phyloP scores from a whole-genome alignment of 2,329 filamentous ascomycete species.

The Fusarium graminum region DNA sequence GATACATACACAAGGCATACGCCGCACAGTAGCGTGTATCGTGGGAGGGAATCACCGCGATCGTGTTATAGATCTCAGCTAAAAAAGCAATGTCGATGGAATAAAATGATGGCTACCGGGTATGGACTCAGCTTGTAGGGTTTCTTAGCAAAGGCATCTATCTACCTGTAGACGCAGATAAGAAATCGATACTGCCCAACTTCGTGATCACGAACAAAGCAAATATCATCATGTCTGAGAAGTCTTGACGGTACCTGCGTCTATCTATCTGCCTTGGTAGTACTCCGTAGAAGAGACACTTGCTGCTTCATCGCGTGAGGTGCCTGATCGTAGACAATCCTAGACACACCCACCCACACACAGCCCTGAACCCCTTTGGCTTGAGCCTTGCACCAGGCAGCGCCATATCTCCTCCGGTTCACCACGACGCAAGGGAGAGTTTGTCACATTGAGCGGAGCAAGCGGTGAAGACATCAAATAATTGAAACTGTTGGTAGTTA shows the following conservation, averaged over 20 bases:
- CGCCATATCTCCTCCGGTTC: constrained; percentile 25
- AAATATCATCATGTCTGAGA: constrained; percentile 14
- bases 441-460: constrained; percentile 24
- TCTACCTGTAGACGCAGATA: constrained; percentile 14
- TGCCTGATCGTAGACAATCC: constrained; percentile 26
- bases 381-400: constrained; percentile 18
- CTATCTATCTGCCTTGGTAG: constrained; percentile 3
- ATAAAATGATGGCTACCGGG: constrained; percentile 15
- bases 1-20: constrained; percentile 26
- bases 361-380: constrained; percentile 12
- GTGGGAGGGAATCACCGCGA: neutral
- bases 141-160: constrained; percentile 11
- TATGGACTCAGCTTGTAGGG: constrained; percentile 15
- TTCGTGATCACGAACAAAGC: constrained; percentile 27
- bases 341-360: constrained; percentile 27
- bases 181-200: constrained; percentile 24
- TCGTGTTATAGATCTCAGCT: constrained; percentile 37
- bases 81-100: constrained; percentile 16
- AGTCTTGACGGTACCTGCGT: constrained; percentile 21
- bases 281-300: neutral
- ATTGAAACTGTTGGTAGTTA: constrained; percentile 16
- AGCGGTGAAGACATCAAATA: constrained; percentile 36
- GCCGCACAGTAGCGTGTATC: constrained; percentile 29
- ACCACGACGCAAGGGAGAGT: constrained; percentile 39
- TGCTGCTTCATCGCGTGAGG: constrained; percentile 9